Evolutionary conservation across 2,329 filamentous ascomycete genomes (phyloP).

Genomic region (Huntiella omanensis): DNA sequence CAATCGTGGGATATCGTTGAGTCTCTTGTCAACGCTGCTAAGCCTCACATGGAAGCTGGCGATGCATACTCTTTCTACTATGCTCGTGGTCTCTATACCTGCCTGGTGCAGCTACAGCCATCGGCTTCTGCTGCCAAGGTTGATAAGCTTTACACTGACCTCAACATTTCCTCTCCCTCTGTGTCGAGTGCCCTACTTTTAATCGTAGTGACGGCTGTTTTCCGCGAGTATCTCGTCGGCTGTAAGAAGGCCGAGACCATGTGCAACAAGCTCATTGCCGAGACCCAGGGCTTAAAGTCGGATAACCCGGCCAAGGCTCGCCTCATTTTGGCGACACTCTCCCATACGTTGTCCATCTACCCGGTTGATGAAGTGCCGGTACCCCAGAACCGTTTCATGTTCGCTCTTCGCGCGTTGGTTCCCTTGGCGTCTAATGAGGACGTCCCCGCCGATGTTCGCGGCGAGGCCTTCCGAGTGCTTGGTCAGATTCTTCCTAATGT

Average conservation of each 20-base stretch:
- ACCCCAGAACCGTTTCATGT: constrained; percentile 53
- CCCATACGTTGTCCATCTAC: constrained; percentile 28
- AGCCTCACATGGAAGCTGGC: not conserved
- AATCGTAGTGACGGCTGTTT: constrained; percentile 17
- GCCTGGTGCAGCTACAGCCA: not conserved
- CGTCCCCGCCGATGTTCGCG: constrained; percentile 13
- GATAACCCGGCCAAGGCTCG: not conserved
- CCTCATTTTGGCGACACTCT: not conserved
- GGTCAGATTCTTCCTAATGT: constrained; percentile 47
- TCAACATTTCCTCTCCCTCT: constrained; percentile 23
- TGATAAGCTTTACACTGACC: constrained; percentile 18
- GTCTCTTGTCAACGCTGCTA: not conserved
- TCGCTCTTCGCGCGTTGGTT: constrained; percentile 62
- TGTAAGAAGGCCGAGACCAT: constrained; percentile 17
- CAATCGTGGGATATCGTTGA: not conserved
- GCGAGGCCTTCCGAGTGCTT: constrained; percentile 37
- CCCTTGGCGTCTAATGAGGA: not conserved
- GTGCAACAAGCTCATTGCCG: constrained; percentile 41
- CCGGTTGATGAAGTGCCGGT: constrained; percentile 33
- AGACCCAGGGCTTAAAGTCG: constrained; percentile 31
- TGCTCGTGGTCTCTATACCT: not conserved
- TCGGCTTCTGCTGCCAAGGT: not conserved
- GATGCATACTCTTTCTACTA: not conserved
- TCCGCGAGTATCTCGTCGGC: not conserved
- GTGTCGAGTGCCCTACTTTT: not conserved